These are phyloP conservation scores for Deinandra increscens DNA, from an alignment of 129 eudicot genomes.

Conservation along the genomic window DNA sequence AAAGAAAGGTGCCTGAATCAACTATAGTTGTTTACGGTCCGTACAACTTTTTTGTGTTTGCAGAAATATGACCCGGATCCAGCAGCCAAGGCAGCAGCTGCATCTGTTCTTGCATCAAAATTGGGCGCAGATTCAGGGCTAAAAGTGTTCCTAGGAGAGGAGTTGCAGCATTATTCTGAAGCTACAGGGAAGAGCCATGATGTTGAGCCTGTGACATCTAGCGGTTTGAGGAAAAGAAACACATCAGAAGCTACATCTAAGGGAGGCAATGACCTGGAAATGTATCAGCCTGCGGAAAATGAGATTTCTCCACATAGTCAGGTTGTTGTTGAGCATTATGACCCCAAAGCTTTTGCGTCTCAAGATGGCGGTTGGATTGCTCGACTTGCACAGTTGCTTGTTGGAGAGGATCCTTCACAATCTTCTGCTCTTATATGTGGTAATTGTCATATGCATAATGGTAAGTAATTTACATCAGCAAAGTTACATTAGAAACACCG, in stretches of 20 bases:
- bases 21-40: conserved; percentile 3
- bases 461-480: conserved; percentile 37
- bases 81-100: conserved; percentile 96
- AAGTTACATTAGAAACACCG: not conserved
- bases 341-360: conserved; percentile 38
- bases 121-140: conserved; percentile 83
- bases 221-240: conserved; percentile 72
- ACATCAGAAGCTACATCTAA: conserved; percentile 42
- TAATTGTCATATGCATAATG: conserved; percentile 94
- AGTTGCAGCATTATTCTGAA: conserved; percentile 29
- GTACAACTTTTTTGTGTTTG: conserved; percentile 12
- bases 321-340: conserved; percentile 67
- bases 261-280: conserved; percentile 42
- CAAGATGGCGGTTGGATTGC: conserved; percentile 91
- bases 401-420: conserved; percentile 93
- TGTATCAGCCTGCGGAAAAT: conserved; percentile 39
- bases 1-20: not conserved
- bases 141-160: conserved; percentile 61
- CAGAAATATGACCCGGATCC: conserved; percentile 99
- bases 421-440: conserved; percentile 95
- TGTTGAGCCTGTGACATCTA: conserved; percentile 52
- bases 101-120: conserved; percentile 82
- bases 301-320: conserved; percentile 40
- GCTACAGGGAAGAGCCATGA: conserved; percentile 71
- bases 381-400: conserved; percentile 84